A percentile compares a stretch with the other conserved stretches of the same genome.
phyloP scores from a whole-genome alignment of 768 basidiomycete genomes.

The Mycena indigotica region DNA sequence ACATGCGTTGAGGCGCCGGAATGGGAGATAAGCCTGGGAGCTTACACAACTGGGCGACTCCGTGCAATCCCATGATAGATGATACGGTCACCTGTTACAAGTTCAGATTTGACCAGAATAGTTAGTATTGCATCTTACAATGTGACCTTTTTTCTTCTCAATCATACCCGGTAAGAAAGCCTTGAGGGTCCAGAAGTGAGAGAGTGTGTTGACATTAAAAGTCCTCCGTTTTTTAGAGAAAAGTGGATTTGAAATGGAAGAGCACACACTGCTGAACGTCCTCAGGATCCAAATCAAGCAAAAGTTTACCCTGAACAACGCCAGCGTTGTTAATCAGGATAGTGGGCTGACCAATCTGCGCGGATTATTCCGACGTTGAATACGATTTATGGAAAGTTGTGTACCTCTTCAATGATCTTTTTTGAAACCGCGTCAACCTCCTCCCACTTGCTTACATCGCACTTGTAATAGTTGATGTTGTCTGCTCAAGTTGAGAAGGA shows the following conservation, averaged over 20 bases:
- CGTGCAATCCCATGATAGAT: constrained; percentile 72
- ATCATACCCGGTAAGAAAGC: constrained; percentile 92
- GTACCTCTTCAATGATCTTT: constrained; percentile 76
- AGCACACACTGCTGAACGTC: constrained; percentile 75
- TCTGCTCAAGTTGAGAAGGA: constrained; percentile 41
- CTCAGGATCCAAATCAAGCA: constrained; percentile 75
- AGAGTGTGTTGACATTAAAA: constrained; percentile 83
- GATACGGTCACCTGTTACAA: constrained; percentile 68
- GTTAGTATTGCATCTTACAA: constrained; percentile 56
- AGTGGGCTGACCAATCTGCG: constrained; percentile 83
- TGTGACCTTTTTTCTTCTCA: constrained; percentile 75
- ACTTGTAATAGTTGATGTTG: constrained; percentile 84
- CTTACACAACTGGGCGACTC: constrained; percentile 77
- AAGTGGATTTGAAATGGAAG: neutral
- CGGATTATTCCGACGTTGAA: neutral
- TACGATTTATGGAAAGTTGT: constrained; percentile 4
- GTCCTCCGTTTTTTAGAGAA: constrained; percentile 53
- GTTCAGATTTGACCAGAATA: constrained; percentile 14
- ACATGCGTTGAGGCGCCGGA: constrained; percentile 4
- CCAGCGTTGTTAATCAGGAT: constrained; percentile 95
- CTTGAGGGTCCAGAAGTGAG: constrained; percentile 91
- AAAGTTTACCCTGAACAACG: constrained; percentile 84
- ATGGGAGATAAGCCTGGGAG: constrained; percentile 13
- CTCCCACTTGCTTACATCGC: constrained; percentile 88
- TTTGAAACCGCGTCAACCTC: constrained; percentile 78